Evolutionary conservation across 768 basidiomycete species (phyloP), one percentile per base, ranked within the genome.

Genomic region (Lentinus brumalis): DNA sequence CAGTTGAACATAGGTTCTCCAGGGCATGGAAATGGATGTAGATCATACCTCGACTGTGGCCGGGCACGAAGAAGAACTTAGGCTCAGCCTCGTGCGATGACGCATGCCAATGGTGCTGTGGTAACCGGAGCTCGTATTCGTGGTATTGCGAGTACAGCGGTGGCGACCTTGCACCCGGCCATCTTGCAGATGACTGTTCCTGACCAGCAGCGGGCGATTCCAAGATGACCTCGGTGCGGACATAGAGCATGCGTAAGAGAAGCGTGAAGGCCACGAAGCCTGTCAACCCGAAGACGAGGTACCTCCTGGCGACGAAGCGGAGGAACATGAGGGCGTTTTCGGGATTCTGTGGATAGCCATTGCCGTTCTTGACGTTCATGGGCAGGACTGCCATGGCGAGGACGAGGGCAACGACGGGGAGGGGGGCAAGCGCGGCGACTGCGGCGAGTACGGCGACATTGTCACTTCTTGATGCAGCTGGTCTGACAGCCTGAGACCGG

Each of bases 91-190:
- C 56, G 30, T 64, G 57, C 2, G 55, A 42, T 1, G 69, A 58
- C 8, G 69, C 54, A 31, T 63, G 38, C 16, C 56, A 56, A 49
- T 67, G 63, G 29, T 71, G 72, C 53, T 73, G 74, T 3, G 74
- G 71, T 2, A 74, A 61, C 15, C 35, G 40, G 7, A 65, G 66
- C 56, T 76, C 75, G 38, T 68, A 62, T 12, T 69, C 53, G n/a
- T 66, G 69, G 32, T 60, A 72, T 53, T 67, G 65, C 4, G 44
- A 44, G 55, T 74, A 75, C 15, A 72, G 47, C 26, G 73, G 73
- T 9, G 74, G 73, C 1, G 69, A 59, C 18, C 31, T 50, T 14
- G 9, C 16, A 5, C 57, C 57, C 0, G 57, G 42, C 62, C 57
- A 63, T 15, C 50, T 55, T 14, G 32, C 0, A 1, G 30, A 40